Percentiles rank a stretch among this genome's conserved stretches.
Conservation (phyloP, 345 rosid species). For the Anacardium occidentale region DNA sequence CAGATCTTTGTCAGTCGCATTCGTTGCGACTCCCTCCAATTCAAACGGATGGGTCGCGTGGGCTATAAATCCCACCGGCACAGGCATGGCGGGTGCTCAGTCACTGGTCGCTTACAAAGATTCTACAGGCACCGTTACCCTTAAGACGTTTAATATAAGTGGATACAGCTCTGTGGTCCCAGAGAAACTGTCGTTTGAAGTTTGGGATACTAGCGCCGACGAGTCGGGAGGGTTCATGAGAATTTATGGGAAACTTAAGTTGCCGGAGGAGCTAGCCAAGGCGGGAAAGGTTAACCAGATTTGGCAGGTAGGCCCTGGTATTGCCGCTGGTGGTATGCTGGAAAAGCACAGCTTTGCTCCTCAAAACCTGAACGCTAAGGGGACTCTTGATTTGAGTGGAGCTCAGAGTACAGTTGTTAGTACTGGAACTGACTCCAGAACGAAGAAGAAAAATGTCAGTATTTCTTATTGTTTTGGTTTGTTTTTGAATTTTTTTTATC, state of each 20-base stretch:
- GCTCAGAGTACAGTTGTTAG: constrained; percentile 15
- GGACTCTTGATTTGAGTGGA: constrained; percentile 35
- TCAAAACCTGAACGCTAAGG: constrained; percentile 37
- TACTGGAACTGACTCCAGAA: constrained; percentile 31
- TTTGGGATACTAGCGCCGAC: constrained; percentile 67
- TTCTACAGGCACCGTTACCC: constrained; percentile 33
- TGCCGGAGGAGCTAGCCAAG: constrained; percentile 54
- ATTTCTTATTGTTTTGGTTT: not conserved
- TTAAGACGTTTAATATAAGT: constrained; percentile 44
- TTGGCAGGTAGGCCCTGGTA: constrained; percentile 76
- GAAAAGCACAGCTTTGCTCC: constrained; percentile 31
- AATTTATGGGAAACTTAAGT: constrained; percentile 59
- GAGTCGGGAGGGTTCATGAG: constrained; percentile 39
- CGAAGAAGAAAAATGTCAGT: constrained; percentile 57
- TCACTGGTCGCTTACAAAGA: constrained; percentile 51
- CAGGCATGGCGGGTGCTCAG: constrained; percentile 75
- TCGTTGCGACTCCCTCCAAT: constrained; percentile 50
- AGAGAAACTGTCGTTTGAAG: constrained; percentile 53
- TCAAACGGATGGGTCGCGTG: constrained; percentile 69
- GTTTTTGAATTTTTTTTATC: not conserved
- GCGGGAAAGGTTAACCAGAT: constrained; percentile 59
- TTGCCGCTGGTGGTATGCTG: constrained; percentile 20
- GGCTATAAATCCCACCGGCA: constrained; percentile 65
- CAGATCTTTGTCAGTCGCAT: constrained; percentile 65
- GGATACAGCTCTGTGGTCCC: constrained; percentile 29